Evolutionary conservation across 345 rosid species (phyloP), one percentile per base, ranked within the genome.

Genomic region (Pugionium cornutum): DNA sequence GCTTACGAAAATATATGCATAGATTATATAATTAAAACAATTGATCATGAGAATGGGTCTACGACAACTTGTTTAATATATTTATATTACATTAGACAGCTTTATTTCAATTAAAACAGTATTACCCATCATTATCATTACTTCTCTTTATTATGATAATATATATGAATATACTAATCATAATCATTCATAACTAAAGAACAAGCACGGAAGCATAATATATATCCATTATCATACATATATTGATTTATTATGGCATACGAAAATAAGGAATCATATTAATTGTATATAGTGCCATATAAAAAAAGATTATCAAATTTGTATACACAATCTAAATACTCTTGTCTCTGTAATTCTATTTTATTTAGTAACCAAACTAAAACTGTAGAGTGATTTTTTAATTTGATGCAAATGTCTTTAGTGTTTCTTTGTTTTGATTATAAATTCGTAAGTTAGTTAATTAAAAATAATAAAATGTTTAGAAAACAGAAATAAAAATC

Each of bases 61-160:
- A 52, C 33, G 36, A 28, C 44, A 59, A 42, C 66, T 34, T 68
- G 59, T 49, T 49, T 3, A 58, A 26, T 47, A 41, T 39, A 31
- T 67, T 34, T 31, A 4, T 42, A 11, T 37, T 29, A 33, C 60
- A 41, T 59, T 33, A 59, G 8, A 51, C 46, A 51, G 31, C 46
- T 44, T 44, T 43, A 1, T 25, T 11, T 27, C 30, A 33, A 51
- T 33, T 69, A 42, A 51, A 69, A 68, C 52, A 60, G n/a, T 59
- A 69, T 51, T 36, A 69, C 73, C 66, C 68, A 69, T 60, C 67
- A 44, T 44, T 54, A 54, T 66, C 70, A 60, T 59, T 49, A 41
- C n/a, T 68, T 7, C 45, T 66, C 62, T 66, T 66, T 41, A 59
- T 32, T 43, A 9, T 46, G 53, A 43, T 58, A 11, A 43, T 9